These are phyloP conservation scores for Kappamyces sp. DNA, from an alignment of 192 early-diverging fungal species.

Conservation along the genomic window DNA sequence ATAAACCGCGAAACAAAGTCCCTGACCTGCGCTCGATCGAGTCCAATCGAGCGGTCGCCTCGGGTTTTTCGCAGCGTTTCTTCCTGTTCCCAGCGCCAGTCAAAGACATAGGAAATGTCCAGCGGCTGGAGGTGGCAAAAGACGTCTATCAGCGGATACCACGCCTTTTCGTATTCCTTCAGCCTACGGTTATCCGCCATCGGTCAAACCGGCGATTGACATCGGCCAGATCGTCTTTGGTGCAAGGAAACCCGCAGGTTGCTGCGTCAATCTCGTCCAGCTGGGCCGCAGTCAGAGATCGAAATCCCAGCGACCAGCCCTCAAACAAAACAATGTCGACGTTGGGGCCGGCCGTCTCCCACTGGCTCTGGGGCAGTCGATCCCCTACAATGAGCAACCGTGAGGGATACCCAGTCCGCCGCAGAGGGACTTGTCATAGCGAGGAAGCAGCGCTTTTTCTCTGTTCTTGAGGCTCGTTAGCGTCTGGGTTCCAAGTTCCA, in stretches of 20 bases:
- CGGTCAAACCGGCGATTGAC: conserved; percentile 4
- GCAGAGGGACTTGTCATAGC: conserved; percentile 75
- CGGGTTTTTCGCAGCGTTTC: conserved; percentile 39
- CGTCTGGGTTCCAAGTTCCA: conserved; percentile 51
- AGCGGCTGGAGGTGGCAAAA: conserved; percentile 66
- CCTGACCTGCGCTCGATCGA: conserved; percentile 68
- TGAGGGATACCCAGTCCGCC: conserved; percentile 36
- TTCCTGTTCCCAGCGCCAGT: conserved; percentile 89
- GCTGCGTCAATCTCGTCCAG: conserved; percentile 11
- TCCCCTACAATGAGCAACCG: conserved; percentile 51
- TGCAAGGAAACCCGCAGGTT: not conserved
- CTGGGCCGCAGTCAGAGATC: conserved; percentile 34
- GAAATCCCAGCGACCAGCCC: conserved; percentile 90
- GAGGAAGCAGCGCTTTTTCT: conserved; percentile 48
- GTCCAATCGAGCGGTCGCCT: conserved; percentile 33
- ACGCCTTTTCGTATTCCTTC: conserved; percentile 44
- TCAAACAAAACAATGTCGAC: conserved; percentile 84
- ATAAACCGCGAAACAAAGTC: conserved; percentile 85
- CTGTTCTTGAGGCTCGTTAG: conserved; percentile 39
- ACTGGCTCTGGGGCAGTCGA: conserved; percentile 51
- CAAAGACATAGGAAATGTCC: conserved; percentile 62
- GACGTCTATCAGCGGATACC: conserved; percentile 67
- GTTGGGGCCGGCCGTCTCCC: conserved; percentile 48
- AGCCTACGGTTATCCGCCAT: conserved; percentile 42
- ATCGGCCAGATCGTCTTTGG: not conserved